phyloP scores from a whole-genome alignment of 192 early-diverging fungal species.

The Linnemannia zychae region DNA sequence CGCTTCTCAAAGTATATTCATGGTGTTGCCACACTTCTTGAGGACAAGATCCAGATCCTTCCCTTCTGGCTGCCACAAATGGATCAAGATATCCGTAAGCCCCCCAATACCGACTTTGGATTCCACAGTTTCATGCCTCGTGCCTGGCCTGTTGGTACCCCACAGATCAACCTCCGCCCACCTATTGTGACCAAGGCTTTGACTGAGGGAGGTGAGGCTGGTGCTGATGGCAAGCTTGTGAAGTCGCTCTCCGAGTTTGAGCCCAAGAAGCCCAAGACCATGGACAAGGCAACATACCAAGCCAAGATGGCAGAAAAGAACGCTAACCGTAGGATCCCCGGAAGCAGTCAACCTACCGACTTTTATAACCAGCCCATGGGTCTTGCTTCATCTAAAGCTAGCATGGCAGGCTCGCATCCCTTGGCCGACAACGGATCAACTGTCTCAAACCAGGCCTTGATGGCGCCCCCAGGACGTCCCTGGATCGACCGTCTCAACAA shows the following conservation, averaged over 20 bases:
- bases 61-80: slow-evolving; percentile 71
- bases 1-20: slow-evolving; percentile 92
- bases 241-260: slow-evolving; percentile 56
- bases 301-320: slow-evolving; percentile 52
- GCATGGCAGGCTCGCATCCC: slow-evolving; percentile 34
- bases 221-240: slow-evolving; percentile 5
- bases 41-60: slow-evolving; percentile 68
- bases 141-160: slow-evolving; percentile 49
- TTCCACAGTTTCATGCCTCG: slow-evolving; percentile 31
- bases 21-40: slow-evolving; percentile 80
- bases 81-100: slow-evolving; percentile 56
- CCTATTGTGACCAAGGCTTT: slow-evolving; percentile 13
- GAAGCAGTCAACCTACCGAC: slow-evolving; percentile 9
- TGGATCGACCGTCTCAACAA: slow-evolving; percentile 51
- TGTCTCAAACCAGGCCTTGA: slow-evolving; percentile 18
- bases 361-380: slow-evolving; percentile 45
- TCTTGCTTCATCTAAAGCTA: slow-evolving; percentile 18
- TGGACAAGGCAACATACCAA: slow-evolving; percentile 55
- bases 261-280: slow-evolving; percentile 51
- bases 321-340: slow-evolving; percentile 33
- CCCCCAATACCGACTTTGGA: slow-evolving; percentile 53
- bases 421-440: slow-evolving; percentile 28
- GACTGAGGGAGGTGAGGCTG: slow-evolving; percentile 21
- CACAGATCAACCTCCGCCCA: slow-evolving; percentile 30
- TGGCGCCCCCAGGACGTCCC: slow-evolving; percentile 37